Evolutionary conservation across 1,284 basidiomycete species (phyloP).

Genomic region (Hortiboletus rubellus): DNA sequence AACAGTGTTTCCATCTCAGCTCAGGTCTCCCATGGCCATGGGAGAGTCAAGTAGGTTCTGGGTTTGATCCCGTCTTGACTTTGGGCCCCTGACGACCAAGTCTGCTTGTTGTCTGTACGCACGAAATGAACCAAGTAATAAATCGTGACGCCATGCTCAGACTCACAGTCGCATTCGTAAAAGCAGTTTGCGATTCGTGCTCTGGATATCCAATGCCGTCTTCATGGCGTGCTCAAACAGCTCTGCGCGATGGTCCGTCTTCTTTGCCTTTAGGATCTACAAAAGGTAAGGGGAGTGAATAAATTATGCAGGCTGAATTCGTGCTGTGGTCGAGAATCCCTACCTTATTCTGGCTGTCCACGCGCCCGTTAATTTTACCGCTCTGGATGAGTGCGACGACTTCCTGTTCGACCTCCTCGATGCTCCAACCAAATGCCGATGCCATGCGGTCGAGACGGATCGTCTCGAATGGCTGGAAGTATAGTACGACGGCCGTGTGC

Average conservation of each 20-base stretch:
- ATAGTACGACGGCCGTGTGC: slow-evolving; percentile 74
- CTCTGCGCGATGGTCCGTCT: slow-evolving; percentile 69
- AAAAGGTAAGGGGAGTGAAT: background rate
- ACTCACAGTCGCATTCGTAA: slow-evolving; percentile 75
- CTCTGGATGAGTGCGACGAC: slow-evolving; percentile 73
- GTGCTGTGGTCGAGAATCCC: slow-evolving; percentile 2
- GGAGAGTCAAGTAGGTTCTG: slow-evolving; percentile 21
- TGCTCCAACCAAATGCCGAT: slow-evolving; percentile 77
- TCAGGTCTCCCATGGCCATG: slow-evolving; percentile 12
- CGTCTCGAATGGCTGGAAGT: slow-evolving; percentile 82
- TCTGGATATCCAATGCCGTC: slow-evolving; percentile 66
- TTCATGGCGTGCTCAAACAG: slow-evolving; percentile 75
- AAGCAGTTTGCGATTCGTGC: slow-evolving; percentile 71
- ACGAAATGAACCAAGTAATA: slow-evolving; percentile 10
- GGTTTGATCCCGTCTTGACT: slow-evolving; percentile 31
- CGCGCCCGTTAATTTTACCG: slow-evolving; percentile 73
- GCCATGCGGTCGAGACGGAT: slow-evolving; percentile 82
- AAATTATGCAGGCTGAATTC: background rate
- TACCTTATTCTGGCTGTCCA: slow-evolving; percentile 82
- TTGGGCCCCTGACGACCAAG: slow-evolving; percentile 51
- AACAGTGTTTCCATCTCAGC: slow-evolving; percentile 4
- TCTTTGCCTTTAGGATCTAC: slow-evolving; percentile 72
- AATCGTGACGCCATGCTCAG: background rate
- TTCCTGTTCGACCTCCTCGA: slow-evolving; percentile 66
- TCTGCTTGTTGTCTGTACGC: slow-evolving; percentile 65